phyloP scores from a whole-genome alignment of 129 eudicot genomes.

The carrot (Daucus carota) region DNA sequence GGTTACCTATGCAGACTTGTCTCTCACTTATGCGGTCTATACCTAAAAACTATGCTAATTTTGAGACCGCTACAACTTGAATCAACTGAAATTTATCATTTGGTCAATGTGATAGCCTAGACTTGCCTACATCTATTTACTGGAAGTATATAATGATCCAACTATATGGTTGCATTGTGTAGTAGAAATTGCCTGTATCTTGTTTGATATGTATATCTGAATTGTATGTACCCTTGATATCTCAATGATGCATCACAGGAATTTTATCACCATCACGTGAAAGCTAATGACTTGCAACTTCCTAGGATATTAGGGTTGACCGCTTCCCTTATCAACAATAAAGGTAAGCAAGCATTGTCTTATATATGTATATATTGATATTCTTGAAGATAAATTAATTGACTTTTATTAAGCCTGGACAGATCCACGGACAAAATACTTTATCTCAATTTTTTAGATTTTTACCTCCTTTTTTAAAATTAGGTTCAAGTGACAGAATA shows the following conservation, averaged over 20 bases:
- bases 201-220: neutral
- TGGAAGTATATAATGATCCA: too few species aligned
- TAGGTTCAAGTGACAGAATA: conserved; percentile 35
- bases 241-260: conserved; percentile 37
- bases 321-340: conserved; percentile 89
- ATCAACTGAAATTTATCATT: neutral
- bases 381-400: neutral
- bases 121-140: too few species aligned
- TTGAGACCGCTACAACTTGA: neutral
- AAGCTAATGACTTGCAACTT: conserved; percentile 20
- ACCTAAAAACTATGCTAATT: neutral
- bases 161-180: neutral
- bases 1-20: neutral
- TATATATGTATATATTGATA: neutral
- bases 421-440: neutral
- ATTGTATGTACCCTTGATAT: neutral
- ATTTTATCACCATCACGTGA: conserved; percentile 48
- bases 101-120: neutral
- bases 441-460: neutral
- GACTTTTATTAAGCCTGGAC: neutral
- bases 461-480: conserved; percentile 2
- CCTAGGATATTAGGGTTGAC: conserved; percentile 96
- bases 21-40: neutral
- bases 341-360: conserved; percentile 34
- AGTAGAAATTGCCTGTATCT: neutral